Evolutionary conservation across 441 rosid genomes (phyloP), one percentile per base, ranked within the genome.

Genomic region (Lepidium campestre): DNA sequence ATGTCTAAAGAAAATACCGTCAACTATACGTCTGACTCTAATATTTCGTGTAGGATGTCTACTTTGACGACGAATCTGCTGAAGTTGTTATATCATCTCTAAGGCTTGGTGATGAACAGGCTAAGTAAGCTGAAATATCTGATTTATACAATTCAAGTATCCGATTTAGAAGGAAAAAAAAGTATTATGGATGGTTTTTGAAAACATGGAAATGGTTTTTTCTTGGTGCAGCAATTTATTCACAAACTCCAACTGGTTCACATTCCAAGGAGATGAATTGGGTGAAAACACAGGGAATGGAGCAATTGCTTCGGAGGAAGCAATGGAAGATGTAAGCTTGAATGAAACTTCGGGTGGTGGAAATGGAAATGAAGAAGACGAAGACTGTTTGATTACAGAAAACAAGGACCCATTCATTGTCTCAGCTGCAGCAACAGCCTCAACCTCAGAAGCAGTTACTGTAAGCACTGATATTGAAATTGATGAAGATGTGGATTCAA

Each of bases 201-300:
- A 47, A 39, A 41, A 13, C 20, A 6, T 14, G 39, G 57, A 31
- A 18, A 53, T 52, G 19, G 11, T 60, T 45, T 27, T 15, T 18
- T 67, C 60, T 67, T 59, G 57, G 48, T 79, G 88, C 84, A 77
- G 96, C 84, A 86, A 88, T 71, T 75, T 88, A 47, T 94, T 94
- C 81, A 86, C 97, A 62, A 94, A 84, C 77, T 89, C 98, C 25
- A 86, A 94, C 80, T 94, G 99, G 99, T 94, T 94, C 77, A 91
- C 97, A 0, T 94, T 89, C 84, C 90, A 89, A 84, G 97, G 91
- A 14, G 96, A 87, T 57, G 84, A 85, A 72, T 70, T 77, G 37
- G 69, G 78, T 37, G 87, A 78, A 61, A 73, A 74, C 71, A 85
- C 85, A 52, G 77, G 85, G 57, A 69, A 69, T 22, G 82, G 88